These are phyloP conservation scores for Geotrichum candidum DNA, from an alignment of 1,139 yeast species.

Conservation along the genomic window DNA sequence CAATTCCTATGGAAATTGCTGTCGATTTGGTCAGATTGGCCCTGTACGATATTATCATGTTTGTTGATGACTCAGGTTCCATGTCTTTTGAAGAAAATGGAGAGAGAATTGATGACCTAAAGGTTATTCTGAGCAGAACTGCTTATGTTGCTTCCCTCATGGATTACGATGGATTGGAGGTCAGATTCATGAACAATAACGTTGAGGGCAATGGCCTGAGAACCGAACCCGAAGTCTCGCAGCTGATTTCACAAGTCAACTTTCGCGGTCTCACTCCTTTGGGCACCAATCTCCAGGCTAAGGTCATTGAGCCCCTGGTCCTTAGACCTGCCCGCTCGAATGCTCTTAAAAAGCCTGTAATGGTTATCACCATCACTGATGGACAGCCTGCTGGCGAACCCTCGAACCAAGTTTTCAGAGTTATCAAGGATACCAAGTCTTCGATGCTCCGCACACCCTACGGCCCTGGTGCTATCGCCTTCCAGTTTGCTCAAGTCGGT, in stretches of 20 bases:
- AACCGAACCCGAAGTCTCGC: constrained; percentile 28
- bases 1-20: constrained; percentile 32
- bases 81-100: constrained; percentile 37
- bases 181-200: constrained; percentile 33
- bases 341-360: constrained; percentile 30
- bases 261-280: constrained; percentile 35
- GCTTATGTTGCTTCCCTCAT: constrained; percentile 33
- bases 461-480: constrained; percentile 33
- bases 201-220: constrained; percentile 29
- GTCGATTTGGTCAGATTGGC: constrained; percentile 32
- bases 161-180: constrained; percentile 34
- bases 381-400: constrained; percentile 36
- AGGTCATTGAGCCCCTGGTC: constrained; percentile 33
- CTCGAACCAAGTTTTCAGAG: constrained; percentile 26
- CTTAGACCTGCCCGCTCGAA: constrained; percentile 28
- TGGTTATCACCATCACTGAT: constrained; percentile 33
- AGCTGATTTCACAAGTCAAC: constrained; percentile 26
- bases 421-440: constrained; percentile 29
- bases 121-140: constrained; percentile 32
- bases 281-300: constrained; percentile 29
- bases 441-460: constrained; percentile 25
- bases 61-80: constrained; percentile 35
- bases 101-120: constrained; percentile 35
- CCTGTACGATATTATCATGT: constrained; percentile 33
- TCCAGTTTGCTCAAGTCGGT: constrained; percentile 36